A percentile compares a stretch with the other conserved stretches of the same genome.
phyloP scores from a whole-genome alignment of 1,139 yeast species.

The Zygosaccharomyces sapae region DNA sequence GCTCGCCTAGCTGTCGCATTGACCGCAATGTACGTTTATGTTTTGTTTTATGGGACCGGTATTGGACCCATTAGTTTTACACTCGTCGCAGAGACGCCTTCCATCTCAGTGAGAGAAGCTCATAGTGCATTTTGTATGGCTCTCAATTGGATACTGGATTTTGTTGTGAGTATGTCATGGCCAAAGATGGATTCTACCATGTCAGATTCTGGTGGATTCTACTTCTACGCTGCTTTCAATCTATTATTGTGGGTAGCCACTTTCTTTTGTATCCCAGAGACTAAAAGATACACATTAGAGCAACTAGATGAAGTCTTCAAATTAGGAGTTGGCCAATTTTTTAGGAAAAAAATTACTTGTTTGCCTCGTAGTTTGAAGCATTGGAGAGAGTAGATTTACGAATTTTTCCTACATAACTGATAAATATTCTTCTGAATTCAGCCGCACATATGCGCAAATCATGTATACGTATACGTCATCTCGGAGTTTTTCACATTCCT shows the following conservation, averaged over 20 bases:
- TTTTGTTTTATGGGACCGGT: constrained; percentile 49
- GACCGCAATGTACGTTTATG: constrained; percentile 47
- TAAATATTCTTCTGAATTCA: too few relatives aligned
- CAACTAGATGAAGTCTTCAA: constrained; percentile 51
- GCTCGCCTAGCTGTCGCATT: constrained; percentile 46
- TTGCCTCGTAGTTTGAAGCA: neutral
- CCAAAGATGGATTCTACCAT: constrained; percentile 47
- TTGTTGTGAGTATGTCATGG: constrained; percentile 53
- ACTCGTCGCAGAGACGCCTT: constrained; percentile 53
- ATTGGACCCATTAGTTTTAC: constrained; percentile 59
- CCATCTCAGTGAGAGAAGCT: constrained; percentile 50
- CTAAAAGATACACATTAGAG: constrained; percentile 55
- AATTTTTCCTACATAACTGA: too few relatives aligned
- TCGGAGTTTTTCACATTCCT: too few relatives aligned
- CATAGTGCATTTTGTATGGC: constrained; percentile 57
- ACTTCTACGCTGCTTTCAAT: constrained; percentile 56
- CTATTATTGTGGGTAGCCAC: constrained; percentile 47
- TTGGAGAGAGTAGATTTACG: neutral
- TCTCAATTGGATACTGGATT: constrained; percentile 53
- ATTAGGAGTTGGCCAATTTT: constrained; percentile 26
- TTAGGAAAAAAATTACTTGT: constrained; percentile 11
- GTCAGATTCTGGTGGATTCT: constrained; percentile 50
- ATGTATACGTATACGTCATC: too few relatives aligned
- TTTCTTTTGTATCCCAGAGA: constrained; percentile 56
- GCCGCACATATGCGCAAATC: too few relatives aligned